These are phyloP conservation scores for Pseudogymnoascus sp. DNA, from an alignment of 2,329 filamentous ascomycete species.

Conservation along the genomic window DNA sequence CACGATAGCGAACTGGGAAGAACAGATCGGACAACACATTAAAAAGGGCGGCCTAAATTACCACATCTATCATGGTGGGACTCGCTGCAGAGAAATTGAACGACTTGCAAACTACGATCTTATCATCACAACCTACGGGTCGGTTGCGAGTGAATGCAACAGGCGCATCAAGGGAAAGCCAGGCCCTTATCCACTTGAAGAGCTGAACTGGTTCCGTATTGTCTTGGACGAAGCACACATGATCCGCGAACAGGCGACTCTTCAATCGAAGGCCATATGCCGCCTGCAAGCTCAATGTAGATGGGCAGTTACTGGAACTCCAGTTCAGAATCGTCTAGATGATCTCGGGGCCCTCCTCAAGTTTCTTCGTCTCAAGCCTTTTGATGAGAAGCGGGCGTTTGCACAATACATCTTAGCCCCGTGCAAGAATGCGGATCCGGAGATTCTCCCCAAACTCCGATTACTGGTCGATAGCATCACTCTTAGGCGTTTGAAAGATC, in stretches of 20 bases:
- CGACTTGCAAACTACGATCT: constrained; percentile 69
- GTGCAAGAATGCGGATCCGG: constrained; percentile 78
- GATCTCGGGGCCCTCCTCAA: constrained; percentile 81
- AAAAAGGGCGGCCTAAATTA: constrained; percentile 54
- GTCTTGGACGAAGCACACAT: constrained; percentile 92
- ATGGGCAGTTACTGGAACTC: constrained; percentile 97
- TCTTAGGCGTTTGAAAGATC: constrained; percentile 82
- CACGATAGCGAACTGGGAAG: constrained; percentile 89
- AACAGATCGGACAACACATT: constrained; percentile 80
- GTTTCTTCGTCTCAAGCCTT: constrained; percentile 77
- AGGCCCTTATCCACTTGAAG: constrained; percentile 57
- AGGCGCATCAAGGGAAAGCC: constrained; percentile 53
- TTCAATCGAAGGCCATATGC: constrained; percentile 79
- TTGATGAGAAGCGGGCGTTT: constrained; percentile 70
- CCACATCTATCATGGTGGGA: constrained; percentile 80
- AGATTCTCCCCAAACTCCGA: constrained; percentile 76
- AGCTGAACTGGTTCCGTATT: constrained; percentile 86
- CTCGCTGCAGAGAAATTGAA: constrained; percentile 59
- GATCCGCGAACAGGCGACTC: constrained; percentile 76
- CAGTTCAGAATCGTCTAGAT: constrained; percentile 86
- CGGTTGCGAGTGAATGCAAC: constrained; percentile 69
- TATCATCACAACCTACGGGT: constrained; percentile 88
- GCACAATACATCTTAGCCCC: constrained; percentile 71
- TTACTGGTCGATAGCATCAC: constrained; percentile 93
- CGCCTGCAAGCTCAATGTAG: constrained; percentile 69